Evolutionary conservation across 2,329 filamentous ascomycete genomes (phyloP).

Genomic region (Neoascochyta sp.): DNA sequence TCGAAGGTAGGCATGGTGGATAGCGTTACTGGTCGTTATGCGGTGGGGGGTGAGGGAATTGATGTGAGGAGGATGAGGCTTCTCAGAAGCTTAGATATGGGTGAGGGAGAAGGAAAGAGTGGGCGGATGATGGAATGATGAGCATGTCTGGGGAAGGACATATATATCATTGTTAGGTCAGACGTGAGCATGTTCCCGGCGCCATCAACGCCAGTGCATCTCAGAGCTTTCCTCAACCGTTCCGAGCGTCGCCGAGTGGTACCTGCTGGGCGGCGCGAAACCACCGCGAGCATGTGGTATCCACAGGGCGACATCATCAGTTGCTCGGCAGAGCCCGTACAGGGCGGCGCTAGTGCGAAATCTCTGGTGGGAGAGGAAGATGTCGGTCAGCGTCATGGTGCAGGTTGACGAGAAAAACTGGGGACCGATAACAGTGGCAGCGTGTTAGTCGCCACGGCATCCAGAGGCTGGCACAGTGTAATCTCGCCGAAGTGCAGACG

Average conservation of each 20-base stretch:
- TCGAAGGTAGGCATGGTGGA: constrained; percentile 57
- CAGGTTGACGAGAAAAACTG: constrained; percentile 20
- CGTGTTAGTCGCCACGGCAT: constrained; percentile 24
- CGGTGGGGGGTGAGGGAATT: not conserved
- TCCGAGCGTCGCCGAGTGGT: constrained; percentile 22
- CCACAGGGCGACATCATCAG: constrained; percentile 28
- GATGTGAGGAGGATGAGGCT: constrained; percentile 1
- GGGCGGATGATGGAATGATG: constrained; percentile 9
- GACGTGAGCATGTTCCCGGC: constrained; percentile 7
- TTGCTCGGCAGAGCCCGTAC: constrained; percentile 15
- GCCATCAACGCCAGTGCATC: constrained; percentile 14
- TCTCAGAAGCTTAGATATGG: constrained; percentile 9
- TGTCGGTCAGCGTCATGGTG: constrained; percentile 26
- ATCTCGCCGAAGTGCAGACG: constrained; percentile 17
- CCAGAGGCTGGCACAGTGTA: constrained; percentile 5
- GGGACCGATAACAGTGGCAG: constrained; percentile 17
- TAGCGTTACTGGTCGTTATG: constrained; percentile 2
- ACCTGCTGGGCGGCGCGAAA: constrained; percentile 13
- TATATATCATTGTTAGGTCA: constrained; percentile 23
- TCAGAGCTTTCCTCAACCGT: constrained; percentile 14
- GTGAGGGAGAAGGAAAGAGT: constrained; percentile 7
- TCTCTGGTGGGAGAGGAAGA: constrained; percentile 23
- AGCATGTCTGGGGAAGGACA: constrained; percentile 16
- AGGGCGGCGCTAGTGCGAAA: constrained; percentile 19
- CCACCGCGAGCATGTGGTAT: constrained; percentile 26